phyloP scores from a whole-genome alignment of 768 basidiomycete genomes.

The Lactifluus volemus region DNA sequence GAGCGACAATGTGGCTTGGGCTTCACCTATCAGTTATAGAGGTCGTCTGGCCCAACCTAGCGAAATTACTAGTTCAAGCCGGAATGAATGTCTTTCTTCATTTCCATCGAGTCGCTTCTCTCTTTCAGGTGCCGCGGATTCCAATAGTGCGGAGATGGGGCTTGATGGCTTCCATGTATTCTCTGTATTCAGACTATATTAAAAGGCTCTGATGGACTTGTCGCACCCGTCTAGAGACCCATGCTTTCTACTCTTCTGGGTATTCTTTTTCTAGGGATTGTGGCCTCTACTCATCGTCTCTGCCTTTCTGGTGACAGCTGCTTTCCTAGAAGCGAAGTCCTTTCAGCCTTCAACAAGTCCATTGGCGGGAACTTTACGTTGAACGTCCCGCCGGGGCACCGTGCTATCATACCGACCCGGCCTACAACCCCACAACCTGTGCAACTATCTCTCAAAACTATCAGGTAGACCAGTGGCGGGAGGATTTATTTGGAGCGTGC shows the following conservation, averaged over 20 bases:
- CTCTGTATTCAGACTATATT: not conserved
- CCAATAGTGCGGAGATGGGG: no score
- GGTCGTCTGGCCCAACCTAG: no score
- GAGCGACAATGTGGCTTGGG: no score
- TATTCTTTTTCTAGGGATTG: not conserved
- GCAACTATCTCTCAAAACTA: not conserved
- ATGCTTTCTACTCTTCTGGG: not conserved
- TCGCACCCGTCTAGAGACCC: not conserved
- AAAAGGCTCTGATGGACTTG: not conserved
- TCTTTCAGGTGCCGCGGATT: no score
- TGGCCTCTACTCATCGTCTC: not conserved
- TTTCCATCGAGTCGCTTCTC: no score
- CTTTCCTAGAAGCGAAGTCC: not conserved
- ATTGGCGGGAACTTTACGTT: not conserved
- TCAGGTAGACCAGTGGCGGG: not conserved
- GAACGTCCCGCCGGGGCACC: not conserved
- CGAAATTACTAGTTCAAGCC: no score
- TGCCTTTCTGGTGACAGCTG: not conserved
- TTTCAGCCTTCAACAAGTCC: not conserved
- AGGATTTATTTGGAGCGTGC: not conserved
- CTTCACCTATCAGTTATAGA: no score
- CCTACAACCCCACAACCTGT: not conserved
- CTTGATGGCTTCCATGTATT: no score
- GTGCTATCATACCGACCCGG: not conserved
- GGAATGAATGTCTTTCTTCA: no score